These are phyloP conservation scores for Thalassia testudinum DNA, from an alignment of 116 monocot species.

Conservation along the genomic window DNA sequence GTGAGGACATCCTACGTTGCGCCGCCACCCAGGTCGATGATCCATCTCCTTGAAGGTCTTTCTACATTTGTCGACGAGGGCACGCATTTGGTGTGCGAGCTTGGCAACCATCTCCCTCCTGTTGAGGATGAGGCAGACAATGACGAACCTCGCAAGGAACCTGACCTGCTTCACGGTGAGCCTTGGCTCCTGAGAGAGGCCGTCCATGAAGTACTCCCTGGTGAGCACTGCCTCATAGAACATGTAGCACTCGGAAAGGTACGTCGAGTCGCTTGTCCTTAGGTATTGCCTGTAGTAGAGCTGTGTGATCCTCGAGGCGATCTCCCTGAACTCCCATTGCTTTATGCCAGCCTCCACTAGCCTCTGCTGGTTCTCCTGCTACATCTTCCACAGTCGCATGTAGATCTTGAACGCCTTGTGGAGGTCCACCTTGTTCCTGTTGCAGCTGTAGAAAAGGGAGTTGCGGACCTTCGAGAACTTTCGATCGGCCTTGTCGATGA, in stretches of 20 bases:
- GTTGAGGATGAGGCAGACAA: conserved; percentile 43
- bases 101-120: conserved; percentile 30
- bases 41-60: conserved; percentile 39
- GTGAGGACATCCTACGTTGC: too few species aligned
- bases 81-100: conserved; percentile 33
- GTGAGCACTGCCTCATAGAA: conserved; percentile 89
- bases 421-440: conserved; percentile 13
- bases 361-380: conserved; percentile 49
- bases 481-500: conserved; percentile 54
- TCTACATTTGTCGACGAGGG: conserved; percentile 42
- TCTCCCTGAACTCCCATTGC: conserved; percentile 81
- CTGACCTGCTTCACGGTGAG: conserved; percentile 56
- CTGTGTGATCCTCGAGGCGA: conserved; percentile 94
- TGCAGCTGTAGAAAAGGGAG: conserved; percentile 35
- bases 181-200: conserved; percentile 19
- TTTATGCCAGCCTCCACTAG: conserved; percentile 51
- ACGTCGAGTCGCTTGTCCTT: conserved; percentile 72
- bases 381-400: conserved; percentile 76
- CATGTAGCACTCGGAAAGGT: conserved; percentile 68
- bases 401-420: conserved; percentile 75
- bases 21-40: too few species aligned
- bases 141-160: conserved; percentile 49
- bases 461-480: conserved; percentile 71
- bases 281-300: conserved; percentile 85
- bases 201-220: conserved; percentile 61